phyloP scores from a whole-genome alignment of 768 basidiomycete genomes.

The Tylopilus intermedius region DNA sequence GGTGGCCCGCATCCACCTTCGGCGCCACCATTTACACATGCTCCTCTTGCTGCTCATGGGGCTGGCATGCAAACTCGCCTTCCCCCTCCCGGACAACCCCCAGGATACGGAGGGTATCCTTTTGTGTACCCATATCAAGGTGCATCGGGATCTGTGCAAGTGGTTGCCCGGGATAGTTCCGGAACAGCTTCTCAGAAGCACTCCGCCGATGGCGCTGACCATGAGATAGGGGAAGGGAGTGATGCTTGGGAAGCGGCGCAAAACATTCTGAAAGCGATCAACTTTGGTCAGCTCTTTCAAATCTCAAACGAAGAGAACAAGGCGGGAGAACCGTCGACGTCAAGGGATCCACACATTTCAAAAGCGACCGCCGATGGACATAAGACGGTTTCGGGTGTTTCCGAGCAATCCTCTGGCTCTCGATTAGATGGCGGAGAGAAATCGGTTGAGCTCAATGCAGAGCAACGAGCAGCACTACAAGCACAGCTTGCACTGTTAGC shows the following conservation, averaged over 20 bases:
- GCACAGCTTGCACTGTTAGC: conserved; percentile 70
- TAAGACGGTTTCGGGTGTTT: not conserved
- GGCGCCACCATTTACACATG: conserved; percentile 57
- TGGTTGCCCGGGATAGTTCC: not conserved
- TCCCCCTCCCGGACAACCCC: conserved; percentile 27
- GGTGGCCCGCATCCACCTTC: conserved; percentile 25
- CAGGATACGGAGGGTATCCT: conserved; percentile 36
- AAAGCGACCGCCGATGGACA: conserved; percentile 1
- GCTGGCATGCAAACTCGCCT: conserved; percentile 32
- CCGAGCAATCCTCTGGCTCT: conserved; percentile 5
- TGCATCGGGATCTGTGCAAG: conserved; percentile 7
- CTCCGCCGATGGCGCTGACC: conserved; percentile 11
- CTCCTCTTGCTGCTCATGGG: conserved; percentile 38
- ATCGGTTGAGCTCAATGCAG: conserved; percentile 31
- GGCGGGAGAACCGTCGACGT: conserved; percentile 10
- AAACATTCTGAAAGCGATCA: conserved; percentile 72
- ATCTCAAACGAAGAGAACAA: conserved; percentile 28
- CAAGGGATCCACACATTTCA: conserved; percentile 1
- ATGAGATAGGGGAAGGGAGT: conserved; percentile 39
- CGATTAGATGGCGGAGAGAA: conserved; percentile 6
- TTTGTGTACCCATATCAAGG: conserved; percentile 35
- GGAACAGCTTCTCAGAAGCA: conserved; percentile 14
- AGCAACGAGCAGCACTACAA: conserved; percentile 63
- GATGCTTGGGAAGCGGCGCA: conserved; percentile 77
- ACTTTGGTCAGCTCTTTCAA: conserved; percentile 55